phyloP scores from a whole-genome alignment of 768 basidiomycete genomes.

The Podaxis mareebaensis region DNA sequence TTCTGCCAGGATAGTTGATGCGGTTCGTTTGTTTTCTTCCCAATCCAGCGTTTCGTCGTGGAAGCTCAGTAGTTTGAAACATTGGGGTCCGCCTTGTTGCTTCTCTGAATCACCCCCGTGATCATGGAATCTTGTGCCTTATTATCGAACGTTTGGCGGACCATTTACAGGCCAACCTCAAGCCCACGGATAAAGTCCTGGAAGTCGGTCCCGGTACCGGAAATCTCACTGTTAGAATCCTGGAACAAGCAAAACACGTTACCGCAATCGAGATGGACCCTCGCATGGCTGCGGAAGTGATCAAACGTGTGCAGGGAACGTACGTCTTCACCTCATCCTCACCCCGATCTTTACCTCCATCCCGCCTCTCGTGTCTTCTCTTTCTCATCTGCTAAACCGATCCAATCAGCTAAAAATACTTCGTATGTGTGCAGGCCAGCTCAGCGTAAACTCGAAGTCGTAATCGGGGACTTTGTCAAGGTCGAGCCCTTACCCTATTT shows the following conservation, averaged over 20 bases:
- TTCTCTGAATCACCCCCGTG: not conserved
- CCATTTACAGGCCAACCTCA: slow-evolving; percentile 72
- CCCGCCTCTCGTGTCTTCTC: not conserved
- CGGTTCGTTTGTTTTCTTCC: slow-evolving; percentile 28
- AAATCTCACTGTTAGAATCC: slow-evolving; percentile 90
- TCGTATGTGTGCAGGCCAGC: slow-evolving; percentile 66
- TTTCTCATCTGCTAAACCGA: not conserved
- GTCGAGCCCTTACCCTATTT: slow-evolving; percentile 93
- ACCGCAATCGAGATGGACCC: slow-evolving; percentile 98
- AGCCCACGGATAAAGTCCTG: slow-evolving; percentile 92
- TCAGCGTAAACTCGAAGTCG: slow-evolving; percentile 91
- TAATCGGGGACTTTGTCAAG: slow-evolving; percentile 98
- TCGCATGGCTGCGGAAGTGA: slow-evolving; percentile 96
- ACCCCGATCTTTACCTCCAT: slow-evolving; percentile 5
- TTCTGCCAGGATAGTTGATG: slow-evolving; percentile 42
- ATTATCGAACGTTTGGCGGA: not conserved
- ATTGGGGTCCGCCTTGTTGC: not conserved
- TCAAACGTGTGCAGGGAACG: slow-evolving; percentile 98
- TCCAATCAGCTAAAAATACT: not conserved
- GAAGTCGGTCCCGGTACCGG: slow-evolving; percentile 99
- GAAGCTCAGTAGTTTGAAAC: not conserved
- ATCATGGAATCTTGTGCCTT: not conserved
- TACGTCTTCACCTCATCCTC: slow-evolving; percentile 47
- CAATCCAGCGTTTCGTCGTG: not conserved
- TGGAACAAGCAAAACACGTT: slow-evolving; percentile 90